Evolutionary conservation across 75 land plant genomes (phyloP).

Genomic region (Picea sitchensis): DNA sequence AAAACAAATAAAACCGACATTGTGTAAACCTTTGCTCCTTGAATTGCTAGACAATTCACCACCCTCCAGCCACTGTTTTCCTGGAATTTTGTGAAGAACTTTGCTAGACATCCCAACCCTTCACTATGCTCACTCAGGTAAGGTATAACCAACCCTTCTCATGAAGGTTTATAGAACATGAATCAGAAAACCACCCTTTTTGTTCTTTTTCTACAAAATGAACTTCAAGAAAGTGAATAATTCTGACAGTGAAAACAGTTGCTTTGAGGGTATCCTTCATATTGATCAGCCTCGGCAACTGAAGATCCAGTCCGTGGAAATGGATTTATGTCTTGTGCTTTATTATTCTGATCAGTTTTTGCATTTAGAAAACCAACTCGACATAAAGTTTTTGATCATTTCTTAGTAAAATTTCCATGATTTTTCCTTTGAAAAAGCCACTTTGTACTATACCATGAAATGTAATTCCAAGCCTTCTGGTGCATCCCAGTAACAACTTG

Average conservation of each 20-base stretch:
- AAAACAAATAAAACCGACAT: neutral
- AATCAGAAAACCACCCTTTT: too few relatives aligned
- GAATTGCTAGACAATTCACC: neutral
- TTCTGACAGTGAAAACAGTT: neutral
- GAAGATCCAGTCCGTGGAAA: neutral
- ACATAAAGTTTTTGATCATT: neutral
- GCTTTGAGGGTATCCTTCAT: neutral
- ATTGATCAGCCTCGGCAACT: neutral
- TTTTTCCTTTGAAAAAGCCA: neutral
- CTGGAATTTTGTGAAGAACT: neutral
- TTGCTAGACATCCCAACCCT: neutral
- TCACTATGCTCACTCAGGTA: neutral
- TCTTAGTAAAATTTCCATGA: neutral
- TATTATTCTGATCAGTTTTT: neutral
- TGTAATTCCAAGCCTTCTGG: neutral
- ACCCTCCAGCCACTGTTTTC: neutral
- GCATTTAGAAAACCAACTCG: neutral
- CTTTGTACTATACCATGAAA: neutral
- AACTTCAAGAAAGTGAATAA: neutral
- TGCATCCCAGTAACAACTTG: neutral
- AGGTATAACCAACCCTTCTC: too few relatives aligned
- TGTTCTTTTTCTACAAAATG: too few relatives aligned
- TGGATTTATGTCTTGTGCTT: neutral
- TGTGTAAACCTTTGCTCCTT: neutral
- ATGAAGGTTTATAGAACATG: too few relatives aligned